phyloP scores from a whole-genome alignment of 768 basidiomycete genomes.

The Sarcomyxa edulis region DNA sequence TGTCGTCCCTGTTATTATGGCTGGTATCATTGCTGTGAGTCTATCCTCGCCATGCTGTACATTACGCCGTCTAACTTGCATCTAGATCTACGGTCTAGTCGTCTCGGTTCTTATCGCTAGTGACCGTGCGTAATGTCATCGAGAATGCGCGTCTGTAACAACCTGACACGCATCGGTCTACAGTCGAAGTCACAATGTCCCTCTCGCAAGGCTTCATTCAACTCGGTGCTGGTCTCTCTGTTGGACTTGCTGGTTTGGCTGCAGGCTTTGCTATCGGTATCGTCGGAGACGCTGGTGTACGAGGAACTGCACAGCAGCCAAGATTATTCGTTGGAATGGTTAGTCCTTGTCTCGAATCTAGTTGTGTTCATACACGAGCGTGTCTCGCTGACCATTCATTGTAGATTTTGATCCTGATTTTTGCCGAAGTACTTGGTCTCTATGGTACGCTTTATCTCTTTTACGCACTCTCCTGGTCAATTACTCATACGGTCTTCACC shows the following conservation, averaged over 20 bases:
- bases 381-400: conserved; percentile 4
- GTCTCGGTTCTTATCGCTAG: conserved; percentile 95
- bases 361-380: background rate
- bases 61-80: background rate
- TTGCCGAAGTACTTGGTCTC: conserved; percentile 89
- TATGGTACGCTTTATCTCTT: conserved; percentile 51
- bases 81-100: conserved; percentile 93
- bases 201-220: conserved; percentile 93
- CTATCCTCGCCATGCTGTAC: background rate
- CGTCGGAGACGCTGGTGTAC: conserved; percentile 97
- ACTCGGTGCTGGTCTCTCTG: conserved; percentile 88
- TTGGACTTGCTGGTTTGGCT: conserved; percentile 91
- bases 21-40: conserved; percentile 99
- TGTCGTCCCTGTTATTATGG: conserved; percentile 97
- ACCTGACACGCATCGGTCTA: background rate
- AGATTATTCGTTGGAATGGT: conserved; percentile 94
- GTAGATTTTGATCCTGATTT: conserved; percentile 97
- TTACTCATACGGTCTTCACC: conserved; percentile 8
- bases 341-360: conserved; percentile 20
- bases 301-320: conserved; percentile 96
- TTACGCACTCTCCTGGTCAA: background rate
- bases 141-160: too few relatives aligned
- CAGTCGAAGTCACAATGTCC: conserved; percentile 76
- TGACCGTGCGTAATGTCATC: conserved; percentile 54
- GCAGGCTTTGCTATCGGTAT: conserved; percentile 98